Evolutionary conservation across 805 yeast species (phyloP).

Genomic region (Ogataea pilisensis): DNA sequence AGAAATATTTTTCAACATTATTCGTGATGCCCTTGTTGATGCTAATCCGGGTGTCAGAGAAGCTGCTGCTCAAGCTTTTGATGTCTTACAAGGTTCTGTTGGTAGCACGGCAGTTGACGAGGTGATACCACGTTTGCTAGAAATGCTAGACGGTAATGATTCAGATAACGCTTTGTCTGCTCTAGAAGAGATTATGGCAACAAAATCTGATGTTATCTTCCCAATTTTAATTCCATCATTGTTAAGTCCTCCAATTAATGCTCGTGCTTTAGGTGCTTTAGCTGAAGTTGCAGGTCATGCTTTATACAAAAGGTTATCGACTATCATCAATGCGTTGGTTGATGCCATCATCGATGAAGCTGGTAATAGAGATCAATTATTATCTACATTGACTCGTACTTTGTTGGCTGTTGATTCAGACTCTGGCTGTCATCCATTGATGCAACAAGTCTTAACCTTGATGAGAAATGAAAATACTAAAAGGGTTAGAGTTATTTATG

Average conservation of each 20-base stretch:
- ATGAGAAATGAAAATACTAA: conserved; percentile 71
- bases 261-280: conserved; percentile 80
- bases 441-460: conserved; percentile 73
- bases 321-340: conserved; percentile 71
- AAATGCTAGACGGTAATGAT: conserved; percentile 47
- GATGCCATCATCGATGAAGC: conserved; percentile 44
- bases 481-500: conserved; percentile 60
- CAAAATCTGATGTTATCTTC: conserved; percentile 86
- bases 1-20: conserved; percentile 63
- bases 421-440: conserved; percentile 77
- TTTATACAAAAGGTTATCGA: conserved; percentile 63
- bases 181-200: conserved; percentile 85
- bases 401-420: conserved; percentile 68
- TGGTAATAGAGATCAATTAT: conserved; percentile 37
- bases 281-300: conserved; percentile 90
- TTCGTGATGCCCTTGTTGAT: conserved; percentile 78
- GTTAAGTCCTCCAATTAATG: conserved; percentile 79
- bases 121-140: conserved; percentile 77
- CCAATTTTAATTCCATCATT: conserved; percentile 87
- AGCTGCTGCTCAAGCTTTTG: conserved; percentile 90
- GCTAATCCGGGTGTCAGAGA: conserved; percentile 70
- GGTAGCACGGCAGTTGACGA: conserved; percentile 88
- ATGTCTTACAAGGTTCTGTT: conserved; percentile 72
- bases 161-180: conserved; percentile 82
- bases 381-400: conserved; percentile 61